Percentiles rank a stretch among this genome's conserved stretches.
Conservation (phyloP, 495 filamentous ascomycete genomes). For the Xylaria acuta region DNA sequence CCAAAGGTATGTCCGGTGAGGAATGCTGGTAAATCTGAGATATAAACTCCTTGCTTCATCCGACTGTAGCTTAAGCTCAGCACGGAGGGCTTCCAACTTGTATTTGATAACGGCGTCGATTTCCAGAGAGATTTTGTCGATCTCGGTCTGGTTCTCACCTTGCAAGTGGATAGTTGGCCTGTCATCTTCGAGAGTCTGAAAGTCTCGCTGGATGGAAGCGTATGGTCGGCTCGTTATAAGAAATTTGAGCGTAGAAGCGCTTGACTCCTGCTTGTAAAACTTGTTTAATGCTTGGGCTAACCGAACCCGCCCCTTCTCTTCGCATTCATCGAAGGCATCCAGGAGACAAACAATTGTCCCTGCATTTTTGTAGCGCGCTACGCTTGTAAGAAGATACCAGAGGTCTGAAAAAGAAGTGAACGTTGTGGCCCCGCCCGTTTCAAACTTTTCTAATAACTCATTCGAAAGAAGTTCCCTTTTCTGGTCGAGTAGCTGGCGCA, state of each 20-base stretch:
- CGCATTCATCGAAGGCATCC: slow-evolving; percentile 55
- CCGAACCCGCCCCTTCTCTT: slow-evolving; percentile 24
- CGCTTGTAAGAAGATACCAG: slow-evolving; percentile 49
- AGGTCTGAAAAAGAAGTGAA: slow-evolving; percentile 42
- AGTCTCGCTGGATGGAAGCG: slow-evolving; percentile 38
- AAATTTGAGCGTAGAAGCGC: slow-evolving; percentile 49
- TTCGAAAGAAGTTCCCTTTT: slow-evolving; percentile 38
- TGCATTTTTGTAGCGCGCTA: slow-evolving; percentile 39
- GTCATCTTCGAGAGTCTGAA: slow-evolving; percentile 38
- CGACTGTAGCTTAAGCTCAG: neutral
- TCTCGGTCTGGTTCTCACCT: slow-evolving; percentile 41
- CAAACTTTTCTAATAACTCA: slow-evolving; percentile 34
- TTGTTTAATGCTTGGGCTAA: neutral
- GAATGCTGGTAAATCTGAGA: neutral
- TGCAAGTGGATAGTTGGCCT: slow-evolving; percentile 45
- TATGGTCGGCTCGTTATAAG: slow-evolving; percentile 59
- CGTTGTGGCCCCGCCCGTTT: slow-evolving; percentile 31
- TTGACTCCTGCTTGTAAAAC: neutral
- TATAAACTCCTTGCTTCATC: neutral
- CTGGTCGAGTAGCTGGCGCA: slow-evolving; percentile 54
- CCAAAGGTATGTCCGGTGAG: slow-evolving; percentile 5
- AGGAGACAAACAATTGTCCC: slow-evolving; percentile 56
- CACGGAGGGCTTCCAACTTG: slow-evolving; percentile 37
- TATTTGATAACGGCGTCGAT: slow-evolving; percentile 49
- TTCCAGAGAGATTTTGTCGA: slow-evolving; percentile 47